Conservation (phyloP, 441 rosid species). For the Arabidopsis lyrata region DNA sequence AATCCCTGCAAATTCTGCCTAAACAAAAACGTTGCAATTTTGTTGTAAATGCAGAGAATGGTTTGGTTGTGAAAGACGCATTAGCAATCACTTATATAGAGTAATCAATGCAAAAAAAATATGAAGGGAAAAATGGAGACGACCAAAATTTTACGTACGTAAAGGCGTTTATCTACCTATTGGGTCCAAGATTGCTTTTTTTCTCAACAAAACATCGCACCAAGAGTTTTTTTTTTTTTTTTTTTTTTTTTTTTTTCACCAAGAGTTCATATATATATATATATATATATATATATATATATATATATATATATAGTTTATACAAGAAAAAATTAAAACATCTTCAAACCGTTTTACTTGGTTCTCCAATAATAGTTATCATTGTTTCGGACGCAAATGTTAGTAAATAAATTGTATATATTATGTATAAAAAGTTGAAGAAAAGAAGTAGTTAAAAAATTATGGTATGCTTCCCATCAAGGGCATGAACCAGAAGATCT, state of each 20-base stretch:
- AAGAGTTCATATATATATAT: too few species aligned
- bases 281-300: too few species aligned
- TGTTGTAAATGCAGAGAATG: not conserved
- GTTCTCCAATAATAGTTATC: too few species aligned
- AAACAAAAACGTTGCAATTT: not conserved
- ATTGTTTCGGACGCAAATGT: not conserved
- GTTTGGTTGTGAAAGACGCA: not conserved
- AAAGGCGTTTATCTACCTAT: not conserved
- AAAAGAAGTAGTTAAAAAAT: conserved; percentile 18
- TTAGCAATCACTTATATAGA: not conserved
- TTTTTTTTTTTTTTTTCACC: too few species aligned
- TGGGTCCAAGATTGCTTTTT: not conserved
- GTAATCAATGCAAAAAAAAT: not conserved
- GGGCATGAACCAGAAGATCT: too few species aligned
- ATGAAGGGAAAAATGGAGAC: not conserved
- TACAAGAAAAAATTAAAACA: too few species aligned
- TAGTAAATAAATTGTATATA: not conserved
- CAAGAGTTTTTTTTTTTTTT: too few species aligned
- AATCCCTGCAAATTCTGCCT: not conserved
- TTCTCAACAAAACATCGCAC: not conserved
- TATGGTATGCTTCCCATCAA: conserved; percentile 8
- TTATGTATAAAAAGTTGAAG: not conserved
- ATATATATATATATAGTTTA: too few species aligned
- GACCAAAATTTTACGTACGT: not conserved
- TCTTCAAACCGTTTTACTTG: too few species aligned